phyloP scores from a whole-genome alignment of 306 rosid genomes.

The Rosa rugosa region DNA sequence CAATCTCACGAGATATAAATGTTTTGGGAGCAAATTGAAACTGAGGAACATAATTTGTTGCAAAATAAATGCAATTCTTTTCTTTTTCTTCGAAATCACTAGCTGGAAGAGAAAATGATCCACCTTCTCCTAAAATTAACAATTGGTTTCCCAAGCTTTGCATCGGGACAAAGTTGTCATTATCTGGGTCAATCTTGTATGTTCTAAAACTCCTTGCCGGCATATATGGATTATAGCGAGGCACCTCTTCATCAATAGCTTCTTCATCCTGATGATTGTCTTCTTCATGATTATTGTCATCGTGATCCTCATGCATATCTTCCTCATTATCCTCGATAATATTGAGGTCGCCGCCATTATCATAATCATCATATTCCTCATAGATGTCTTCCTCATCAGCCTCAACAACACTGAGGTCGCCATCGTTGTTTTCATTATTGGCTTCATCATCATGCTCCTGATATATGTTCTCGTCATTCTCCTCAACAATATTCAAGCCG shows the following conservation, averaged over 20 bases:
- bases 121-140: not conserved
- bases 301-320: too few relatives aligned
- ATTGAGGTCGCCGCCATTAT: too few relatives aligned
- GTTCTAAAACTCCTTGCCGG: not conserved
- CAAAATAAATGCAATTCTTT: not conserved
- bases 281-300: not conserved
- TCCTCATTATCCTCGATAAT: too few relatives aligned
- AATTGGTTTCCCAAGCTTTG: not conserved
- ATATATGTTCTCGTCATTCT: too few relatives aligned
- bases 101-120: not conserved
- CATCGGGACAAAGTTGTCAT: not conserved
- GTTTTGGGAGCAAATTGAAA: not conserved
- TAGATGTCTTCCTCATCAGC: too few relatives aligned
- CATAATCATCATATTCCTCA: too few relatives aligned
- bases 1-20: not conserved
- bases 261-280: not conserved
- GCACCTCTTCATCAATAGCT: not conserved
- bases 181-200: not conserved
- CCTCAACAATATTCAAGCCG: too few relatives aligned
- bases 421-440: too few relatives aligned
- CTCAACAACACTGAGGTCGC: too few relatives aligned
- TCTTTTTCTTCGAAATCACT: not conserved
- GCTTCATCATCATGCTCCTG: not conserved
- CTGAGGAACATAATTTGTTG: not conserved
- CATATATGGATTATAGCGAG: not conserved